Evolutionary conservation across 495 filamentous ascomycete genomes (phyloP), one percentile per base, ranked within the genome.

Genomic region (Penicillium bialowiezense): DNA sequence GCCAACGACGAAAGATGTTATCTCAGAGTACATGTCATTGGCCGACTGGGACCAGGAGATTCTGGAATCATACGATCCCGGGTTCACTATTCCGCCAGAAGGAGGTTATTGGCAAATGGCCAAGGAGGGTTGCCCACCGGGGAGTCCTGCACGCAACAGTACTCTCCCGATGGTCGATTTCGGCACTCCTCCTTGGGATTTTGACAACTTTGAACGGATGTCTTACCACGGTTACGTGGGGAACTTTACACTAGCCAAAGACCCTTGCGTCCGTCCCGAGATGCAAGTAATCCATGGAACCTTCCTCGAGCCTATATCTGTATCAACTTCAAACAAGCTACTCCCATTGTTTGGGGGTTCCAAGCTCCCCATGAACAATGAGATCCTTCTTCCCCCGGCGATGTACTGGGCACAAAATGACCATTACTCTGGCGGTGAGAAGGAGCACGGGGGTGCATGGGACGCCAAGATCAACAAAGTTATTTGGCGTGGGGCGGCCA

Each of bases 361-460:
- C 50, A 89, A 90, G 63, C 70, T 89, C 13, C 68, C 76, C 9
- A 76, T 82, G 36, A 88, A 87, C 67, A 89, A 88, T 64, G 86
- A 89, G 45, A 87, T 89, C 44, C 76, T 89, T 18, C 74, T 90
- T 34, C 86, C 86, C 1, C 76, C 81, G 0, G 75, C 84, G 20
- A 82, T 83, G 76, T 85, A 87, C 63, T 84, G 83, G 74, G 79
- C 72, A 23, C 72, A 84, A 20, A 79, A 88, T 32, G 69, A 75
- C 33, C 73, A 78, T 10, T 89, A 85, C 64, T 76, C 71, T 7
- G 81, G 80, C 28, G 71, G 74, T 34, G 69, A 68, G 14, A 49
- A 68, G 6, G 67, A 73, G 18, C 77, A 79, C 10, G 63, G 67
- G 4, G 48, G 40, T 0, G 28, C 59, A 9, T 87, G 86, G 86